phyloP scores from a whole-genome alignment of 345 rosid genomes.

The Eucalyptus leucophloia region DNA sequence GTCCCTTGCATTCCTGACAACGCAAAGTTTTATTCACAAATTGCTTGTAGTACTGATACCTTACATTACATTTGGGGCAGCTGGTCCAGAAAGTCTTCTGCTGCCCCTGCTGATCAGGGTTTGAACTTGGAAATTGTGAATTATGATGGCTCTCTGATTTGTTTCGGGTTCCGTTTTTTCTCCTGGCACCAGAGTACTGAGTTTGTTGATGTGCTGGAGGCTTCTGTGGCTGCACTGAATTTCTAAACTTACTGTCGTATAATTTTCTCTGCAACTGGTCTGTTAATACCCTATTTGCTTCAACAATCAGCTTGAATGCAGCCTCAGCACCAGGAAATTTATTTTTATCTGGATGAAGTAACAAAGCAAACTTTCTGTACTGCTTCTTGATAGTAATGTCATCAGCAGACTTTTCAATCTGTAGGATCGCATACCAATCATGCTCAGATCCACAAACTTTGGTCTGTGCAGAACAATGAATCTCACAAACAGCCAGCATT shows the following conservation, averaged over 20 bases:
- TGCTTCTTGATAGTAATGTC: constrained; percentile 66
- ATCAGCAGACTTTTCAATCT: constrained; percentile 37
- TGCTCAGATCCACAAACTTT: constrained; percentile 38
- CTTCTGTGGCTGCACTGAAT: neutral
- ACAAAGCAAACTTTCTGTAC: constrained; percentile 65
- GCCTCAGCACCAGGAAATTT: constrained; percentile 80
- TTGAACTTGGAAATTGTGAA: constrained; percentile 2
- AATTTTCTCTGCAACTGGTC: constrained; percentile 35
- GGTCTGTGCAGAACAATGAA: constrained; percentile 47
- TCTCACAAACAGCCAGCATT: constrained; percentile 63
- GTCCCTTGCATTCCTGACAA: constrained; percentile 39
- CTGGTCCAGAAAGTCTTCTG: constrained; percentile 49
- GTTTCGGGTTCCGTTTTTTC: constrained; percentile 4
- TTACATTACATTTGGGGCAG: constrained; percentile 43
- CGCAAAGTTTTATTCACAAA: constrained; percentile 20
- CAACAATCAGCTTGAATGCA: constrained; percentile 84
- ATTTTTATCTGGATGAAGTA: constrained; percentile 92
- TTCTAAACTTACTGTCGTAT: constrained; percentile 43
- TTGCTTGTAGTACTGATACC: constrained; percentile 20
- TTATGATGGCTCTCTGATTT: neutral
- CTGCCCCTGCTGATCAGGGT: constrained; percentile 8
- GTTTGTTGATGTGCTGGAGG: constrained; percentile 9
- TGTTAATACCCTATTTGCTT: constrained; percentile 54
- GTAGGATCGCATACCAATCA: constrained; percentile 90
- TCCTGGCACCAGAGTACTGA: constrained; percentile 6